phyloP scores from a whole-genome alignment of 768 basidiomycete species.

The Collybiopsis confluens region DNA sequence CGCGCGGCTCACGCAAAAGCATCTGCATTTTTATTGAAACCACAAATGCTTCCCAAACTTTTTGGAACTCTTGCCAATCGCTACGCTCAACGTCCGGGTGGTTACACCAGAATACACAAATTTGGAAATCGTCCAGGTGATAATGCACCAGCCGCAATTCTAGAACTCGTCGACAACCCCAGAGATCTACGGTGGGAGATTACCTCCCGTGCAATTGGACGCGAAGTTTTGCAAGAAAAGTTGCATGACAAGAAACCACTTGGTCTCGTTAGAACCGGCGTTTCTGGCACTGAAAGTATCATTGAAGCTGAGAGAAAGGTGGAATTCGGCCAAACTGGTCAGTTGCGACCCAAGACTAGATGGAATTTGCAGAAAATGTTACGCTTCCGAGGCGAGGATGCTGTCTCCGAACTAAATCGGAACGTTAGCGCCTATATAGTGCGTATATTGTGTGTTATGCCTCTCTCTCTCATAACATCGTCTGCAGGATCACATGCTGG shows the following conservation, averaged over 20 bases:
- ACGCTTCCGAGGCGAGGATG: constrained; percentile 48
- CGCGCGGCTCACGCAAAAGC: constrained; percentile 68
- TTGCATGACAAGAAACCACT: constrained; percentile 41
- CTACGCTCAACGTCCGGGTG: constrained; percentile 80
- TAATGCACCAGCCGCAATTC: constrained; percentile 86
- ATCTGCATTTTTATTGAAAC: constrained; percentile 74
- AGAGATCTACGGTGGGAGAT: constrained; percentile 85
- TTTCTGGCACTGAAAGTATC: constrained; percentile 38
- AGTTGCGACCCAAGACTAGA: constrained; percentile 61
- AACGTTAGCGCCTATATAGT: constrained; percentile 69
- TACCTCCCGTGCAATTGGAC: constrained; percentile 82
- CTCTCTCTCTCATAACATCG: constrained; percentile 8
- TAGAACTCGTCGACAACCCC: constrained; percentile 95
- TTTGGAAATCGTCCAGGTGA: constrained; percentile 89
- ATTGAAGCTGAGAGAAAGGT: constrained; percentile 46
- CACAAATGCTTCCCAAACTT: constrained; percentile 71
- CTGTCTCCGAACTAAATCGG: constrained; percentile 41
- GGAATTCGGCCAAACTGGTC: constrained; percentile 27
- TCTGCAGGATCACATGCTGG: constrained; percentile 62
- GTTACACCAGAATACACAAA: constrained; percentile 92
- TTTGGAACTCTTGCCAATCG: constrained; percentile 77
- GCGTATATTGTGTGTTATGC: constrained; percentile 23
- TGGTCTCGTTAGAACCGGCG: constrained; percentile 48
- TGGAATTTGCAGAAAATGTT: constrained; percentile 76
- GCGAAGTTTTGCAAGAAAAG: constrained; percentile 67